A percentile compares a stretch with the other conserved stretches of the same genome.
phyloP scores from a whole-genome alignment of 495 filamentous ascomycete genomes.

The Choiromyces venosus region DNA sequence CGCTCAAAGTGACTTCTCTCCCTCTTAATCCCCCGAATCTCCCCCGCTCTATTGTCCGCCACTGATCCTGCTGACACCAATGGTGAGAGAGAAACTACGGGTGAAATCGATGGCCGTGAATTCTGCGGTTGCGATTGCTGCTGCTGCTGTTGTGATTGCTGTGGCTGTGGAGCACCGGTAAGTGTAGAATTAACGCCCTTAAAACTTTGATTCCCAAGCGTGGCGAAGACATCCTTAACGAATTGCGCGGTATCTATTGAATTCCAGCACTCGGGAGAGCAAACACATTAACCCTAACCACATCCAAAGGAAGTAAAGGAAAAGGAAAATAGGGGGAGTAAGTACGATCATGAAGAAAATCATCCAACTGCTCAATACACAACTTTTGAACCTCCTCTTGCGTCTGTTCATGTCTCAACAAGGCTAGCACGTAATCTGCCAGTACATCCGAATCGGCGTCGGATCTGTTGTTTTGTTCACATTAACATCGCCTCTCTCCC shows the following conservation, averaged over 20 bases:
- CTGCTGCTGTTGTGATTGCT: constrained; percentile 13
- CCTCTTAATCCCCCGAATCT: constrained; percentile 45
- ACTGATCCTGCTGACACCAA: constrained; percentile 30
- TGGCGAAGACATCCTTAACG: constrained; percentile 77
- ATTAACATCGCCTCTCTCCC: not conserved
- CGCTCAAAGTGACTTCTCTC: constrained; percentile 42
- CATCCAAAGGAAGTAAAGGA: not conserved
- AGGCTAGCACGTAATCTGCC: constrained; percentile 90
- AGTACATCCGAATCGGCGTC: constrained; percentile 94
- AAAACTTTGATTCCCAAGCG: constrained; percentile 60
- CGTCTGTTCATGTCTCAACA: constrained; percentile 72
- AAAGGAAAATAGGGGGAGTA: constrained; percentile 14
- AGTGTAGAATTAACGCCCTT: constrained; percentile 51
- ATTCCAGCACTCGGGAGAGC: not conserved
- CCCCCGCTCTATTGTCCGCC: constrained; percentile 56
- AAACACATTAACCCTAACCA: constrained; percentile 2
- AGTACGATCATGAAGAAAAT: constrained; percentile 79
- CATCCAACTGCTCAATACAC: constrained; percentile 72
- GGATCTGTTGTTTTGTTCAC: constrained; percentile 55
- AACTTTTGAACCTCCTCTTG: constrained; percentile 65
- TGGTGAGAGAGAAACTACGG: constrained; percentile 1
- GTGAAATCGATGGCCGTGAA: constrained; percentile 30
- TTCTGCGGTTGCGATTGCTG: constrained; percentile 39
- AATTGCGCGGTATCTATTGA: constrained; percentile 63
- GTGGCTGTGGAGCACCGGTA: constrained; percentile 29